Conservation (phyloP, 805 yeast species). For the Isabelozyma gotoi region DNA sequence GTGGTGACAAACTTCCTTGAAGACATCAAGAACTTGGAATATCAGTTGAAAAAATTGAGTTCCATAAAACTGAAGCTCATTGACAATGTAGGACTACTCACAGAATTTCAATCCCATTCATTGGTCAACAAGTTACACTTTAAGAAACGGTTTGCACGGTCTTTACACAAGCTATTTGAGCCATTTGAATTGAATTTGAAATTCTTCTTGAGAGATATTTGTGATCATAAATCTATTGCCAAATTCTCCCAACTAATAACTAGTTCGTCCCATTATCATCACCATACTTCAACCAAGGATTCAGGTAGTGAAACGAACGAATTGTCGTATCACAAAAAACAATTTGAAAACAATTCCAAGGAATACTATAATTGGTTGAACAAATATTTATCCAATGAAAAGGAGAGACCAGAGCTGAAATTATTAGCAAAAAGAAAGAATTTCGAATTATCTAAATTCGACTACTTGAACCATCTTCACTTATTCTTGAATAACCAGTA, state of each 20-base stretch:
- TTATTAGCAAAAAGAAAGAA: slow-evolving; percentile 31
- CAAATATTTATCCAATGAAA: slow-evolving; percentile 42
- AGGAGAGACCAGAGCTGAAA: slow-evolving; percentile 43
- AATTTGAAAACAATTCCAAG: slow-evolving; percentile 39
- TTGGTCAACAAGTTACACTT: slow-evolving; percentile 21
- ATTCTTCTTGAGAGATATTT: slow-evolving; percentile 27
- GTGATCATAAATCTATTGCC: slow-evolving; percentile 23
- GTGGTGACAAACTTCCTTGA: slow-evolving; percentile 24
- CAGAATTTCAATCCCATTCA: slow-evolving; percentile 24
- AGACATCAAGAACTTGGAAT: slow-evolving; percentile 31
- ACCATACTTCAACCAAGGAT: slow-evolving; percentile 8
- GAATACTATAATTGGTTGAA: slow-evolving; percentile 45
- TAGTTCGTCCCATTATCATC: slow-evolving; percentile 3
- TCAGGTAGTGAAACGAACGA: slow-evolving; percentile 21
- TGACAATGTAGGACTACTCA: slow-evolving; percentile 20
- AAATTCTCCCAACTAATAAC: slow-evolving; percentile 21
- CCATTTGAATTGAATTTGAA: slow-evolving; percentile 31
- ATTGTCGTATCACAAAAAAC: slow-evolving; percentile 23
- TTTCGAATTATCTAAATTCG: slow-evolving; percentile 46
- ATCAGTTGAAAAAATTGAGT: slow-evolving; percentile 17
- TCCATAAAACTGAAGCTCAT: slow-evolving; percentile 17
- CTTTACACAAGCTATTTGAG: slow-evolving; percentile 25
- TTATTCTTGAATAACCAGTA: slow-evolving; percentile 39
- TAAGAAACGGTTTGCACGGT: slow-evolving; percentile 21
- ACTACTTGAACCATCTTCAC: slow-evolving; percentile 44